Evolutionary conservation across 1,139 yeast genomes (phyloP).

Genomic region (Sugiyamaella japonica): DNA sequence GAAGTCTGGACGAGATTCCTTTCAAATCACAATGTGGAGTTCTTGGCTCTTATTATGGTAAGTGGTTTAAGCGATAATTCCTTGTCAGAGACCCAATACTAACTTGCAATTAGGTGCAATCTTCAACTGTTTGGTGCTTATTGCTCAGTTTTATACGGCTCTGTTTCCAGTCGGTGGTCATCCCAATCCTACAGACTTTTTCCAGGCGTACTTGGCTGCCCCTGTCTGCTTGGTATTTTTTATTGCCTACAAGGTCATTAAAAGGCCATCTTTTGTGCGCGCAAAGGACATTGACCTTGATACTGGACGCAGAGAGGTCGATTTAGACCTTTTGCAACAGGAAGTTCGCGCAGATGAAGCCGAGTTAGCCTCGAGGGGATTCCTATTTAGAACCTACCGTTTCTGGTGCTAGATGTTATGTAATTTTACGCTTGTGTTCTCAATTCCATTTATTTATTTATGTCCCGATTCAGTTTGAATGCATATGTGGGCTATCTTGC

Average conservation of each 20-base stretch:
- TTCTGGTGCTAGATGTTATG: slow-evolving; percentile 50
- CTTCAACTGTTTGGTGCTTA: slow-evolving; percentile 62
- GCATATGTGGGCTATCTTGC: too few species aligned
- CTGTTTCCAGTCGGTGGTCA: slow-evolving; percentile 61
- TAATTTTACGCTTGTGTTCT: background rate
- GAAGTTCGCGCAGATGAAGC: slow-evolving; percentile 54
- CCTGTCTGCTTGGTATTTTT: slow-evolving; percentile 53
- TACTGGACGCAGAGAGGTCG: slow-evolving; percentile 57
- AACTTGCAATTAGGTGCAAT: slow-evolving; percentile 41
- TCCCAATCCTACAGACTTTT: slow-evolving; percentile 49
- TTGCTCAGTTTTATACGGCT: slow-evolving; percentile 84
- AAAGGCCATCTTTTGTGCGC: slow-evolving; percentile 46
- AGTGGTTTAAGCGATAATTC: background rate
- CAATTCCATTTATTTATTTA: background rate
- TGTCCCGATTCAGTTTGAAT: background rate
- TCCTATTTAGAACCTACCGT: slow-evolving; percentile 42
- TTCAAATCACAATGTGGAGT: slow-evolving; percentile 69
- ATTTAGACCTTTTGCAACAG: slow-evolving; percentile 51
- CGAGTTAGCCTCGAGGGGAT: slow-evolving; percentile 39
- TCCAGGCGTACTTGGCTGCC: slow-evolving; percentile 55
- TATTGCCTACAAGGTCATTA: slow-evolving; percentile 52
- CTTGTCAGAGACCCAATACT: background rate
- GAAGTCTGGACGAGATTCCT: slow-evolving; percentile 64
- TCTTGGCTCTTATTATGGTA: slow-evolving; percentile 62
- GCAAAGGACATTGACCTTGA: slow-evolving; percentile 55